Percentiles rank a stretch among this genome's conserved stretches.
Conservation (phyloP, 345 rosid genomes). For the Fremontodendron californicum region DNA sequence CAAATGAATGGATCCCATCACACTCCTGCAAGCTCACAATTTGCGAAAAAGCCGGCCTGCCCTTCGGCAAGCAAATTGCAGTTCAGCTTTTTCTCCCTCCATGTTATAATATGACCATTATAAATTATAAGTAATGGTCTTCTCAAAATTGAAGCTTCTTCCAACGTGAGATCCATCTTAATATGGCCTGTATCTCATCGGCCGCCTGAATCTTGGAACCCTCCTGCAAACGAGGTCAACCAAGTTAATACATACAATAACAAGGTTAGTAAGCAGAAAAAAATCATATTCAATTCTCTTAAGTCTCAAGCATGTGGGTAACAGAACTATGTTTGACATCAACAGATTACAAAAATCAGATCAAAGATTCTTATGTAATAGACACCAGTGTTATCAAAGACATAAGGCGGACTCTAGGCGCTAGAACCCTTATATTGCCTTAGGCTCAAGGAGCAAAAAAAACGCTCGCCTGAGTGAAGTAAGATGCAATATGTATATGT, state of each 20-base stretch:
- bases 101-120: constrained; percentile 8
- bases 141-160: constrained; percentile 4
- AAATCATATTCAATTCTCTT: neutral
- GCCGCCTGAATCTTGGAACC: constrained; percentile 90
- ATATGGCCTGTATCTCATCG: constrained; percentile 90
- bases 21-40: constrained; percentile 23
- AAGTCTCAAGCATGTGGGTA: neutral
- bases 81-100: neutral
- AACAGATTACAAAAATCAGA: neutral
- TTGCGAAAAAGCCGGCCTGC: constrained; percentile 19
- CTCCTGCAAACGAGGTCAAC: constrained; percentile 54
- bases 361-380: neutral
- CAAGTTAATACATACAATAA: neutral
- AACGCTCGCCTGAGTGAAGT: no score
- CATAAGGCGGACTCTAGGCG: no score
- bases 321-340: neutral
- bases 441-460: no score
- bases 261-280: neutral
- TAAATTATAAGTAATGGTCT: constrained; percentile 6
- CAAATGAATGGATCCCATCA: constrained; percentile 11
- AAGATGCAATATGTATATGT: no score
- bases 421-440: no score
- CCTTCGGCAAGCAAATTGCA: constrained; percentile 25
- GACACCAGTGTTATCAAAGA: no score
- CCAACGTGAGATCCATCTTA: constrained; percentile 23